phyloP scores from a whole-genome alignment of 2,329 filamentous ascomycete genomes.

The Xylaria sp. region DNA sequence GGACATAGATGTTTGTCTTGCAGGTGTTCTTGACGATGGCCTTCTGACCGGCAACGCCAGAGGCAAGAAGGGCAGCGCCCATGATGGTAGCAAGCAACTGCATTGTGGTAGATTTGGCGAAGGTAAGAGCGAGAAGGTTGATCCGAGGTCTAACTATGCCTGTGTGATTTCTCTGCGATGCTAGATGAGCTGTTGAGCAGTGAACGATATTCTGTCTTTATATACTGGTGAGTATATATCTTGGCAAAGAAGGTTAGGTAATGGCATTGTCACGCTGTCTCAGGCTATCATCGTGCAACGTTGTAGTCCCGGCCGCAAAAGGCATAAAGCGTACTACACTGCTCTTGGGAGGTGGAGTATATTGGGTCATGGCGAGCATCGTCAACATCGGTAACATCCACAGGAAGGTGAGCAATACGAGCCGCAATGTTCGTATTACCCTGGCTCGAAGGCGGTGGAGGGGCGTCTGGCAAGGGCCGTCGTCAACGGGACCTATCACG shows the following conservation, averaged over 20 bases:
- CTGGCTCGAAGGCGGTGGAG: background rate
- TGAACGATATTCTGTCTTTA: slow-evolving; percentile 1
- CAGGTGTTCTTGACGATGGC: slow-evolving; percentile 47
- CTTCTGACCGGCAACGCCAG: slow-evolving; percentile 43
- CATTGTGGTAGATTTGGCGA: slow-evolving; percentile 32
- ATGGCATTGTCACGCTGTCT: background rate
- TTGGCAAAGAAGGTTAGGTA: background rate
- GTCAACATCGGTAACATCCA: background rate
- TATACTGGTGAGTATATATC: background rate
- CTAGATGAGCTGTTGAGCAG: background rate
- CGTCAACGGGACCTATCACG: slow-evolving; percentile 6
- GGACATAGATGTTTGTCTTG: slow-evolving; percentile 42
- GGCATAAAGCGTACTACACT: background rate
- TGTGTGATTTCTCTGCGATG: background rate
- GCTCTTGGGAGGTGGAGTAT: background rate
- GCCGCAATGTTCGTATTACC: slow-evolving; percentile 21
- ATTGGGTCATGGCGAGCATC: slow-evolving; percentile 1
- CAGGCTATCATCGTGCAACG: slow-evolving; percentile 10
- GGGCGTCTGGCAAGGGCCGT: background rate
- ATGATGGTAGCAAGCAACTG: slow-evolving; percentile 38
- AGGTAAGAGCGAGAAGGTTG: background rate
- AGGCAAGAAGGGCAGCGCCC: slow-evolving; percentile 42
- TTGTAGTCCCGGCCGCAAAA: slow-evolving; percentile 2
- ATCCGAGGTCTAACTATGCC: background rate
- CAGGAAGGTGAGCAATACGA: slow-evolving; percentile 15